phyloP scores from a whole-genome alignment of 768 basidiomycete genomes.

The Sarcodon aspratus region DNA sequence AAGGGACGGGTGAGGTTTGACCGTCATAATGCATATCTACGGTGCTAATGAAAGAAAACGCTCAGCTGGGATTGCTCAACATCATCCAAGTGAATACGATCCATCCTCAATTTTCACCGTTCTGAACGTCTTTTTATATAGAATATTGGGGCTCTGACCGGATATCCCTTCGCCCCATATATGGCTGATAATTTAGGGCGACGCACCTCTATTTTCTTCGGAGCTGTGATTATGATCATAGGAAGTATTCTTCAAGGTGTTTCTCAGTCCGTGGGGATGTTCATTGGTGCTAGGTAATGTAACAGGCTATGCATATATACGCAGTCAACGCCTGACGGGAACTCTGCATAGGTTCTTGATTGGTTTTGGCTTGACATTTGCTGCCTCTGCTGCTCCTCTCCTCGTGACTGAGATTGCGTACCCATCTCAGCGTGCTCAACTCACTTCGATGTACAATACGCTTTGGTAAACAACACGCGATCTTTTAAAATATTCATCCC shows the following conservation, averaged over 20 bases:
- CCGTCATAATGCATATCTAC: not conserved
- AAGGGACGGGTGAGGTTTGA: slow-evolving; percentile 15
- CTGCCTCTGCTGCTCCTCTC: slow-evolving; percentile 31
- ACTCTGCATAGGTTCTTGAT: slow-evolving; percentile 19
- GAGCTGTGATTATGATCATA: slow-evolving; percentile 26
- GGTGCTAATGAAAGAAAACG: not conserved
- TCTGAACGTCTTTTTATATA: slow-evolving; percentile 4
- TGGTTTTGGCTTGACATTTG: slow-evolving; percentile 32
- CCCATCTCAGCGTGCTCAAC: slow-evolving; percentile 32
- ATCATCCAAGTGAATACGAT: slow-evolving; percentile 21
- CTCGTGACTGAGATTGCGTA: slow-evolving; percentile 41
- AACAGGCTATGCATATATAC: too few species aligned
- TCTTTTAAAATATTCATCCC: not conserved
- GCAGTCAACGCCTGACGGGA: not conserved
- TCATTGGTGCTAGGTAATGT: slow-evolving; percentile 29
- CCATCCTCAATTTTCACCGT: not conserved
- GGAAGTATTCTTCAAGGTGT: slow-evolving; percentile 15
- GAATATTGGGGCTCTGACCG: slow-evolving; percentile 27
- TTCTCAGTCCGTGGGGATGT: slow-evolving; percentile 25
- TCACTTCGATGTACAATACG: slow-evolving; percentile 33
- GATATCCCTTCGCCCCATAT: slow-evolving; percentile 37
- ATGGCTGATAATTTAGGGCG: slow-evolving; percentile 43
- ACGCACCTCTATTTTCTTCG: slow-evolving; percentile 36
- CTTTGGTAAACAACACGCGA: slow-evolving; percentile 24
- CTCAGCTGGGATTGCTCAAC: slow-evolving; percentile 22